phyloP scores from a whole-genome alignment of 768 basidiomycete genomes.

The Cytidiella melzeri region DNA sequence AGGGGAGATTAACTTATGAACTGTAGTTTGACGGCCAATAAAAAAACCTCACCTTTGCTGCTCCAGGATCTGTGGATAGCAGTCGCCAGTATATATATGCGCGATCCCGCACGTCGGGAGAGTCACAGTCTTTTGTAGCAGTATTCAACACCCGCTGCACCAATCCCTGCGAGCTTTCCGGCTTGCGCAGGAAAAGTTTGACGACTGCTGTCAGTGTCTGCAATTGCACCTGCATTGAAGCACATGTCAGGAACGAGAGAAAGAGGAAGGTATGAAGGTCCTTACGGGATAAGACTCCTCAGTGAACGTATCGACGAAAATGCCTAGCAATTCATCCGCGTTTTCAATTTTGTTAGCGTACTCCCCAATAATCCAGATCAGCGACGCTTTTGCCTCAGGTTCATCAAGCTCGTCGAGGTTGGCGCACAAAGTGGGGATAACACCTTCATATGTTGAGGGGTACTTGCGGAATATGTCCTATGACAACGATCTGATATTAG shows the following conservation, averaged over 20 bases:
- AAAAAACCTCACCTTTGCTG: slow-evolving; percentile 67
- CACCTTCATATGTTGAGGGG: slow-evolving; percentile 92
- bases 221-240: slow-evolving; percentile 53
- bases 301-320: slow-evolving; percentile 87
- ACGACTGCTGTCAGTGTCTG: slow-evolving; percentile 92
- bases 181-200: slow-evolving; percentile 93
- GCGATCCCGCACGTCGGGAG: slow-evolving; percentile 91
- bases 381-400: slow-evolving; percentile 94
- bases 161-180: slow-evolving; percentile 85
- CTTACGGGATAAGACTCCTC: slow-evolving; percentile 90
- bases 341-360: slow-evolving; percentile 98
- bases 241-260: too few relatives aligned
- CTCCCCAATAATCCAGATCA: slow-evolving; percentile 99
- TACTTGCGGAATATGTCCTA: slow-evolving; percentile 99
- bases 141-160: slow-evolving; percentile 91
- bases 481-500: too few relatives aligned
- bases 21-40: not conserved
- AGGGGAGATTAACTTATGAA: not conserved
- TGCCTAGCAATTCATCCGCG: slow-evolving; percentile 83
- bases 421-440: slow-evolving; percentile 91
- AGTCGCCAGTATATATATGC: slow-evolving; percentile 99
- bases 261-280: too few relatives aligned
- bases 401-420: slow-evolving; percentile 97
- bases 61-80: slow-evolving; percentile 88
- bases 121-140: slow-evolving; percentile 96